These are phyloP conservation scores for Conticribra guillardii DNA, from an alignment of 108 stramenopile genomes.

Conservation along the genomic window DNA sequence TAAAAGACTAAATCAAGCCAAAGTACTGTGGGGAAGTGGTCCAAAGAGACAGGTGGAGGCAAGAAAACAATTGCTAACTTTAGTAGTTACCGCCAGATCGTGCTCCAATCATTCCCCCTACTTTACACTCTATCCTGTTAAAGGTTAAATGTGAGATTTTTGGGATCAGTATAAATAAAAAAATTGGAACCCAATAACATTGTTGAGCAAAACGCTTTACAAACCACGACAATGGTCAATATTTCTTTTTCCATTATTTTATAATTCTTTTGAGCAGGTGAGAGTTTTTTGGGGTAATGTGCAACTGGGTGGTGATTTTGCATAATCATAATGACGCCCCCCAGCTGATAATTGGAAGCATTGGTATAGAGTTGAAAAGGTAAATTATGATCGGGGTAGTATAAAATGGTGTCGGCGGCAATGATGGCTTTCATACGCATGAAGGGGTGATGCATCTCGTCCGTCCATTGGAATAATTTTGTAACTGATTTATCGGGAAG, in stretches of 20 bases:
- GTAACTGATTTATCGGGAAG: conserved; percentile 13
- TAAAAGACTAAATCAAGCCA: too few species aligned
- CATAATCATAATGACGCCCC: conserved; percentile 45
- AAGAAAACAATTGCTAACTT: too few species aligned
- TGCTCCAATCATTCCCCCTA: too few species aligned
- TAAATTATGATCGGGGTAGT: conserved; percentile 49
- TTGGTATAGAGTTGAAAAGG: conserved; percentile 52
- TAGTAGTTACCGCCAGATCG: too few species aligned
- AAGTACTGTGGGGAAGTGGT: too few species aligned
- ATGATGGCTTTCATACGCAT: conserved; percentile 39
- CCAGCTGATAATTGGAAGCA: conserved; percentile 48
- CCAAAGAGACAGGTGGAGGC: too few species aligned
- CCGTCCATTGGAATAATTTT: conserved; percentile 8
- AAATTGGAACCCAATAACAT: too few species aligned
- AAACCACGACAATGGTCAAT: conserved; percentile 34
- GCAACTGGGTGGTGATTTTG: conserved; percentile 43
- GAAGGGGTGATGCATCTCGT: conserved; percentile 29
- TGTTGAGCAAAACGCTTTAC: not conserved
- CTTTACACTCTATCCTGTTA: too few species aligned
- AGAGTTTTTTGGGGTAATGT: conserved; percentile 29
- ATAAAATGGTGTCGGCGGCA: conserved; percentile 23
- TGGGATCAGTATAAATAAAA: too few species aligned
- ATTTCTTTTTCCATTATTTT: conserved; percentile 45
- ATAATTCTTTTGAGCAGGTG: conserved; percentile 29
- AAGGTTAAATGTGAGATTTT: too few species aligned